Evolutionary conservation across 441 rosid genomes (phyloP), one percentile per base, ranked within the genome.

Genomic region (Francoa sonchifolia): DNA sequence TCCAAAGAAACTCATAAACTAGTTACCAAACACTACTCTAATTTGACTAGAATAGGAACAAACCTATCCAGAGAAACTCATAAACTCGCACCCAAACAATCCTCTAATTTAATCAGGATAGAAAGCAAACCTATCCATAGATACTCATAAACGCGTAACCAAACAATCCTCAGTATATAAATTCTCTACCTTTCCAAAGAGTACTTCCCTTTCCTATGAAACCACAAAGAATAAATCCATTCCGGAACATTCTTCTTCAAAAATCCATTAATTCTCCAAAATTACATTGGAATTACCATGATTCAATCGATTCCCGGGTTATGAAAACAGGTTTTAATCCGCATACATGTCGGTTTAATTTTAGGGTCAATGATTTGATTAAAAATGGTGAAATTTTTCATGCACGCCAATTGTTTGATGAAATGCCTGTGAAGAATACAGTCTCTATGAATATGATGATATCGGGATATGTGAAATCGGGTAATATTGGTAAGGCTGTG

Each of bases 251-350:
- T 1, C 13, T 58, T 44, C 43, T 52, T 34, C 36, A 51, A 1
- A 42, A 21, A 9, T 16, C 48, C 33, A 40, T 47, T 2, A 46
- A 19, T 20, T 20, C 47, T 13, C 39, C 41, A 2, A 54, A 12
- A 17, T 42, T 53, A 2, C 36, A 2, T 16, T 55, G 27, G 41
- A 42, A 53, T 61, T 42, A 32, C 44, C 26, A 12, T 4, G 27
- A 44, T 26, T 50, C 38, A 13, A 25, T 68, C 20, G 93, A 88
- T 58, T 82, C 89, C 47, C 74, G 73, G 16, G 61, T 77, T 9
- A 54, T 80, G 42, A 83, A 80, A 64, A 83, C 89, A 20, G 89
- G 86, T 14, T 87, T 80, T 44, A 69, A 82, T 51, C 73, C 75
- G 3, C 20, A 44, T 31, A 83, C 75, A 0, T 68, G 73, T 59